These are phyloP conservation scores for Phytophthora chlamydospora DNA, from an alignment of 352 stramenopile genomes.

Conservation along the genomic window DNA sequence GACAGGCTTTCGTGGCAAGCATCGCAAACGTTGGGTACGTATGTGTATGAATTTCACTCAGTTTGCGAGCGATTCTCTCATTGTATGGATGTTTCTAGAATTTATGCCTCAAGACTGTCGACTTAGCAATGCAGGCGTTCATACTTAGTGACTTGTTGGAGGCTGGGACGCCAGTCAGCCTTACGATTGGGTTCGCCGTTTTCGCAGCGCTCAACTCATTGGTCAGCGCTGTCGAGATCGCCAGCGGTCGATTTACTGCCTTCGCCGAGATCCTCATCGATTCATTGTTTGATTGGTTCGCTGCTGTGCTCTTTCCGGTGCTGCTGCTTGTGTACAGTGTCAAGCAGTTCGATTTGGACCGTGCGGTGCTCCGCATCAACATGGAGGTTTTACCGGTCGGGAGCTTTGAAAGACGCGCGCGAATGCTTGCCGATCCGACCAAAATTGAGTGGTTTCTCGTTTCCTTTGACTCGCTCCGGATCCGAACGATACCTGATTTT, in stretches of 20 bases:
- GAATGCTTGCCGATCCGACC: slow-evolving; percentile 32
- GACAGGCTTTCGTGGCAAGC: slow-evolving; percentile 30
- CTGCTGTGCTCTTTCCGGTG: slow-evolving; percentile 40
- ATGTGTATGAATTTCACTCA: neutral
- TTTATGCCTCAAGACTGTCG: slow-evolving; percentile 36
- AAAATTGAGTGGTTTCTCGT: slow-evolving; percentile 37
- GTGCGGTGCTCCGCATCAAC: slow-evolving; percentile 28
- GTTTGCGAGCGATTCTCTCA: neutral
- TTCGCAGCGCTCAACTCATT: slow-evolving; percentile 34
- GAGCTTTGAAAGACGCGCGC: slow-evolving; percentile 43
- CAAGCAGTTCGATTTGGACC: slow-evolving; percentile 39
- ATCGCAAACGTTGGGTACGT: slow-evolving; percentile 48
- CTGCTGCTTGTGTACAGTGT: slow-evolving; percentile 28
- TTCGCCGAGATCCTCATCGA: slow-evolving; percentile 46
- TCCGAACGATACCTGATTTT: slow-evolving; percentile 28
- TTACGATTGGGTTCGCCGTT: slow-evolving; percentile 28
- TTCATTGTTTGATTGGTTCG: slow-evolving; percentile 42
- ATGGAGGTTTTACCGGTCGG: slow-evolving; percentile 27
- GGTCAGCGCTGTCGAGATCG: slow-evolving; percentile 31
- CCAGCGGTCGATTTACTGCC: slow-evolving; percentile 23
- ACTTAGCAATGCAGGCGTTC: slow-evolving; percentile 34
- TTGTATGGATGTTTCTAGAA: slow-evolving; percentile 29
- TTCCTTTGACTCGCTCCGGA: slow-evolving; percentile 44
- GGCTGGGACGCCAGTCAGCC: slow-evolving; percentile 23
- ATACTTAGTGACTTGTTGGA: slow-evolving; percentile 38